Evolutionary conservation across 1,284 basidiomycete genomes (phyloP).

Genomic region (Apiotrichum sp.): DNA sequence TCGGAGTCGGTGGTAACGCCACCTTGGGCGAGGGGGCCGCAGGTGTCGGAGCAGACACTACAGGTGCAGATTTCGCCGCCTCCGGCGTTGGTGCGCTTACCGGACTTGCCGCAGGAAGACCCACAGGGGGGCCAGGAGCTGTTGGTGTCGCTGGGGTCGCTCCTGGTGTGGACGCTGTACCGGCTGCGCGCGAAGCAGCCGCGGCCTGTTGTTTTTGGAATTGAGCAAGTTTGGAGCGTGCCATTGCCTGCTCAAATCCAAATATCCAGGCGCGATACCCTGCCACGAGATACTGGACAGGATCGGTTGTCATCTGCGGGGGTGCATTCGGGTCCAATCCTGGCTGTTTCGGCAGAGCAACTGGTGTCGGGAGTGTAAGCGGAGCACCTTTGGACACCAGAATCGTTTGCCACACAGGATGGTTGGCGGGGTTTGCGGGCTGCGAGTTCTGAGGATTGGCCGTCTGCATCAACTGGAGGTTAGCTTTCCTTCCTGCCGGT

Average conservation of each 20-base stretch:
- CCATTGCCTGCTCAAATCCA: conserved; percentile 38
- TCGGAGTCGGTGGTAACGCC: background rate
- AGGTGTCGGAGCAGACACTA: background rate
- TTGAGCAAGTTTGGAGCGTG: conserved; percentile 13
- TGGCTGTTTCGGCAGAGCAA: conserved; percentile 21
- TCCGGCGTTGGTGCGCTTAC: background rate
- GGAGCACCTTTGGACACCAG: conserved; percentile 24
- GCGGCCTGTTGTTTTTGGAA: conserved; percentile 13
- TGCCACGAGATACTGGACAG: conserved; percentile 31
- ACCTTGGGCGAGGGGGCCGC: background rate
- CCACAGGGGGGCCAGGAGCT: background rate
- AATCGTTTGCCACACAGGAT: conserved; percentile 26
- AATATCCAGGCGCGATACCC: conserved; percentile 35
- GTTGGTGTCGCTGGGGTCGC: conserved; percentile 2
- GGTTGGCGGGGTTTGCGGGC: conserved; percentile 18
- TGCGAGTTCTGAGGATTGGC: background rate
- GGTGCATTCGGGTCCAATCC: conserved; percentile 19
- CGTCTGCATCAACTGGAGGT: conserved; percentile 10
- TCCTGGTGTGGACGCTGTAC: background rate
- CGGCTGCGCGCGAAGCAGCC: background rate
- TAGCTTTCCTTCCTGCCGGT: background rate
- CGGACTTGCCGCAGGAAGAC: background rate
- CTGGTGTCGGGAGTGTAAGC: conserved; percentile 27
- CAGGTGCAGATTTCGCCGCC: background rate
- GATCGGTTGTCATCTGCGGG: conserved; percentile 23